Evolutionary conservation across 768 basidiomycete species (phyloP).

Genomic region (Mycena rosella): DNA sequence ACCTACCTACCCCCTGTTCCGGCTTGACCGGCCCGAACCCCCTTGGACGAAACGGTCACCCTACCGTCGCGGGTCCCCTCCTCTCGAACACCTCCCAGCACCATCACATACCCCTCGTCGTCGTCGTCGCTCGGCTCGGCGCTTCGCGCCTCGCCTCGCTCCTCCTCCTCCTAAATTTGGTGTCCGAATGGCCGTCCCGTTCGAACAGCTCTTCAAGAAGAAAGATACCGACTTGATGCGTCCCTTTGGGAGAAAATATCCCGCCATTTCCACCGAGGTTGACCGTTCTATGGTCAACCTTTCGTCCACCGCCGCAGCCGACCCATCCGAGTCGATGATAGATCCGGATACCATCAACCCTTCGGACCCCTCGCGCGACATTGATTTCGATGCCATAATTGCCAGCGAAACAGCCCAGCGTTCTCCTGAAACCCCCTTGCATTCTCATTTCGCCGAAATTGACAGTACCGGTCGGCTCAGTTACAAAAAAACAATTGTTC

Average conservation of each 20-base stretch:
- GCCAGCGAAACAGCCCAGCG: background rate
- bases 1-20: too few species aligned
- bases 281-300: conserved; percentile 22
- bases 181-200: background rate
- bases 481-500: conserved; percentile 37
- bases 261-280: conserved; percentile 42
- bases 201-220: conserved; percentile 1
- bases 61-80: too few species aligned
- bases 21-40: too few species aligned
- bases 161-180: too few species aligned
- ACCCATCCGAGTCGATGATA: too few species aligned
- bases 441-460: background rate
- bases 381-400: background rate
- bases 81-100: too few species aligned
- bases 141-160: too few species aligned
- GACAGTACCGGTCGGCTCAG: background rate
- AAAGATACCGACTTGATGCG: conserved; percentile 39
- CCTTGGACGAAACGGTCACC: too few species aligned
- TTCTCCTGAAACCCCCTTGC: background rate
- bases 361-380: background rate
- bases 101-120: too few species aligned
- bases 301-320: background rate
- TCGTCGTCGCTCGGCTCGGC: too few species aligned
- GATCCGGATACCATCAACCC: background rate
- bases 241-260: conserved; percentile 44